Conservation (phyloP, 1,284 basidiomycete species). For the Puccinia novopanici region DNA sequence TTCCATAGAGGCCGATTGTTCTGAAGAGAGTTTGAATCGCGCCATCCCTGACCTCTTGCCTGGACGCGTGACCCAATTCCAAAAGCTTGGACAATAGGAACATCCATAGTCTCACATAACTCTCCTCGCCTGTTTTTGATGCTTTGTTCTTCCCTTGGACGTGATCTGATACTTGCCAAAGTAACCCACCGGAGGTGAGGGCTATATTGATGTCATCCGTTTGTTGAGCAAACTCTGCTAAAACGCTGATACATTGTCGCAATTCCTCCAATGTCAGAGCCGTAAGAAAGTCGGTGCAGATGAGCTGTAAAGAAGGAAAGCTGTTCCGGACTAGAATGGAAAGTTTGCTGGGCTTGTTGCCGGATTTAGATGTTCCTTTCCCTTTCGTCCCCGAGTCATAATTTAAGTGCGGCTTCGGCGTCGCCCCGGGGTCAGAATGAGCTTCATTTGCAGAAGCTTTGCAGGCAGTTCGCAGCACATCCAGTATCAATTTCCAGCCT, state of each 20-base stretch:
- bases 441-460: background rate
- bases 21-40: slow-evolving; percentile 94
- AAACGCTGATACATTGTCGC: slow-evolving; percentile 79
- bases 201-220: slow-evolving; percentile 89
- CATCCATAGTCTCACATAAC: slow-evolving; percentile 83
- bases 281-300: slow-evolving; percentile 84
- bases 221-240: slow-evolving; percentile 87
- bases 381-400: slow-evolving; percentile 1
- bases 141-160: slow-evolving; percentile 70
- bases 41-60: slow-evolving; percentile 84
- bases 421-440: background rate
- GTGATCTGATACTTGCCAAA: slow-evolving; percentile 91
- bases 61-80: slow-evolving; percentile 74
- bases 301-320: slow-evolving; percentile 87
- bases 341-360: slow-evolving; percentile 49
- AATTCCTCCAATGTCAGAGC: slow-evolving; percentile 77
- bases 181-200: slow-evolving; percentile 80
- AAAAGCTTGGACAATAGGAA: slow-evolving; percentile 81
- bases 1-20: slow-evolving; percentile 88
- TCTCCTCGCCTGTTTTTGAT: slow-evolving; percentile 64
- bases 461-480: slow-evolving; percentile 78
- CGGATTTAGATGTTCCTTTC: slow-evolving; percentile 20
- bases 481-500: slow-evolving; percentile 91
- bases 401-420: slow-evolving; percentile 2
- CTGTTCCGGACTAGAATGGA: slow-evolving; percentile 74